Base-by-base conservation (phyloP, 768 basidiomycete species). In the Cystoderma amianthinum region DNA sequence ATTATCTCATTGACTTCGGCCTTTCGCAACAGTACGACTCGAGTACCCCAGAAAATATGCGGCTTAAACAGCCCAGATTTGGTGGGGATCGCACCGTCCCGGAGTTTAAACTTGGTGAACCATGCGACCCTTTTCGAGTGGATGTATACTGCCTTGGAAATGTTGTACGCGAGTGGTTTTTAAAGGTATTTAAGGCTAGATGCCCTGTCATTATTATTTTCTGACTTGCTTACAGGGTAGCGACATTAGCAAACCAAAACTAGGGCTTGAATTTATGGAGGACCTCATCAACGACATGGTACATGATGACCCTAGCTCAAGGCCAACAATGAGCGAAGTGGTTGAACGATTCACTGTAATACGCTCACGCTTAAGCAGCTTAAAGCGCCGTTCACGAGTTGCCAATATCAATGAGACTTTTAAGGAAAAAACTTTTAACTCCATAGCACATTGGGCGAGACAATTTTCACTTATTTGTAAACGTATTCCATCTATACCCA, bases 1-100 rank as follows among this genome's bases (percentile, higher is more conserved):
- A 60, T 28, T 59, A 51, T 30, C 51, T 57, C 39, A 57, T 58
- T 21, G 57, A 62, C 28, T 60, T 58, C 37, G 56, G 54, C 10
- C 38, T 52, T 11, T 52, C 56, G 7, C 7, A 25, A 16, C 36
- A 33, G 5, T 46, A 48, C 38, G 41, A 44, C 10, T 30, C 35
- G 5, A 39, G 38, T 23, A 10, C 13, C 9, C 10, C 35, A 9
- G 18, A 20, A 5, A 20, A 5, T 13, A 7, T n/a, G n/a, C 25
- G n/a, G 7, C n/a, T 32, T 5, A 13, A 28, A 40, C 6, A 40
- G 10, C 42, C 7, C 49, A 51, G 3, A 17, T 42, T 1, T 37
- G 53, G 57, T 3, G 55, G 58, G 37, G 54, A 52, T 18, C 25
- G 33, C 11, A 42, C 44, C 13, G 52, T 52, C 13, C 58, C 60